Evolutionary conservation across 768 basidiomycete species (phyloP), one percentile per base, ranked within the genome.

Genomic region (Obba rivulosa): DNA sequence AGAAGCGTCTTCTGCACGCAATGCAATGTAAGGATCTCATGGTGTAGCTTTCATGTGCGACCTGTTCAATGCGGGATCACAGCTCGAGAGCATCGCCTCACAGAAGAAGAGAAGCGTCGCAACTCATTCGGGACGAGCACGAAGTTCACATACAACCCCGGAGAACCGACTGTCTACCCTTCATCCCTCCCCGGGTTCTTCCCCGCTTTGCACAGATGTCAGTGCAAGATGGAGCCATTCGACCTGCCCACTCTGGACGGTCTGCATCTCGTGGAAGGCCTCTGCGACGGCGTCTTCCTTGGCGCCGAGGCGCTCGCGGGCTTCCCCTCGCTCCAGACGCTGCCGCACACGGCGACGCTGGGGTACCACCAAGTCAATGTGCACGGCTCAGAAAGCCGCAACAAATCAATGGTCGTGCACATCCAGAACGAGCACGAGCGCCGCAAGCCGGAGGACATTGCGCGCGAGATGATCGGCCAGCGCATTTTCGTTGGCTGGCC

Each of bases 101-200:
- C 84, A 0, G 61, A 70, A 0, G 92, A 87, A 54, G 95, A 99
- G 65, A 75, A 71, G 45, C 58, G 67, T 17, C 76, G 96, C 36
- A 98, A 98, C 61, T 56, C 73, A 2, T 84, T 79, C 50, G 92
- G 92, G 23, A 81, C 85, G 2, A 92, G 88, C 57, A 87, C 83
- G 2, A 80, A 74, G 51, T 98, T 98, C 69, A 71, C 59, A 3
- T 93, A 80, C 67, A 82, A 79, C 54, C 74, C 80, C 0, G 67
- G 62, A 28, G 77, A 81, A 55, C 77, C 85, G 22, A 82, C 74
- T 0, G 61, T 71, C 14, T 99, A 96, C 62, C 89, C 92, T 0
- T 96, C 95, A 0, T 95, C 96, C 2, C 70, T 94, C 1, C 92
- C 93, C 1, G 89, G 92, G 4, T 93, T 97, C 73, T 96, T 99